These are phyloP conservation scores for Chaetoceros muelleri DNA, from an alignment of 108 stramenopile genomes.

Conservation along the genomic window DNA sequence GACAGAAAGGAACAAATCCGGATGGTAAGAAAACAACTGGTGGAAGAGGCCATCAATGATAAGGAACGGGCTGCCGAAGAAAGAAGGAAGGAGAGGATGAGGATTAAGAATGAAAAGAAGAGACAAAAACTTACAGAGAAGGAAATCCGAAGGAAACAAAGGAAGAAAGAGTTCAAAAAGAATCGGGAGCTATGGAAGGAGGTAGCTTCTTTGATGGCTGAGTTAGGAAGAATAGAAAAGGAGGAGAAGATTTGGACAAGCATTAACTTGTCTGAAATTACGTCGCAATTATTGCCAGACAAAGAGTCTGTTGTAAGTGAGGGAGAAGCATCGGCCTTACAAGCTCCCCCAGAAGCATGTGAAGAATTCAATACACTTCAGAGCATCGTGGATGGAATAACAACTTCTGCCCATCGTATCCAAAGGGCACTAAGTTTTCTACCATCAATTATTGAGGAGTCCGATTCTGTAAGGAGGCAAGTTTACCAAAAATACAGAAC, in stretches of 20 bases:
- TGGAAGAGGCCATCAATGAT: background rate
- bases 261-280: background rate
- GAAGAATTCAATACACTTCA: conserved; percentile 3
- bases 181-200: conserved; percentile 38
- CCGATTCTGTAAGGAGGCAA: conserved; percentile 13
- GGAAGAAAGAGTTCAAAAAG: background rate
- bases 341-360: conserved; percentile 4
- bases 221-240: conserved; percentile 25
- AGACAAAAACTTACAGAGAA: conserved; percentile 3
- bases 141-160: background rate
- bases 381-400: conserved; percentile 21
- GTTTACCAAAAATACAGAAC: conserved; percentile 30
- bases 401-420: conserved; percentile 27
- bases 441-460: conserved; percentile 2
- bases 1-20: background rate
- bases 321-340: conserved; percentile 6
- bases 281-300: too few species aligned
- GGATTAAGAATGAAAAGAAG: background rate
- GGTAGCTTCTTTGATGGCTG: conserved; percentile 32
- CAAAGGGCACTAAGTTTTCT: conserved; percentile 18
- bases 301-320: too few species aligned
- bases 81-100: conserved; percentile 5
- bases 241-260: conserved; percentile 29
- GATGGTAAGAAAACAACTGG: background rate
- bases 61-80: conserved; percentile 7